Percentiles rank a stretch among this genome's conserved stretches.
Conservation (phyloP, 2,329 filamentous ascomycete genomes). For the Sporothrix brunneoviolacea region DNA sequence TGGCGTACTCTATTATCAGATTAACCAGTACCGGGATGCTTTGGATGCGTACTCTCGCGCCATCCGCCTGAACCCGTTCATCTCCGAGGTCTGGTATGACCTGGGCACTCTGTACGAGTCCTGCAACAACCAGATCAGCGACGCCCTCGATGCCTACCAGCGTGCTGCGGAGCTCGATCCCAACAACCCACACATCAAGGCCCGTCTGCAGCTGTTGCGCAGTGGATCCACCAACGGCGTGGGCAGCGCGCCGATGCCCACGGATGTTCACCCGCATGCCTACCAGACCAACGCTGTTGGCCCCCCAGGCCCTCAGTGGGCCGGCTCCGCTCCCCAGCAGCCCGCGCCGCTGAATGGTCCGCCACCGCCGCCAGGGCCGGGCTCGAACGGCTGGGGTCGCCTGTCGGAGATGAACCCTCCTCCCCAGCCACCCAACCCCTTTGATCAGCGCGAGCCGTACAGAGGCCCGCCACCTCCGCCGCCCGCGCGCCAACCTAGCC, state of each 20-base stretch:
- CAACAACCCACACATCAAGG: slow-evolving; percentile 90
- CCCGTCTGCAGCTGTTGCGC: slow-evolving; percentile 80
- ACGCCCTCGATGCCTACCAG: slow-evolving; percentile 92
- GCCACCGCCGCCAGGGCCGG: slow-evolving; percentile 51
- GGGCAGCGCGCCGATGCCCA: slow-evolving; percentile 75
- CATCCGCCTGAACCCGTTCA: slow-evolving; percentile 94
- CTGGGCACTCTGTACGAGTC: slow-evolving; percentile 95
- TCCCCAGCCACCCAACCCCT: slow-evolving; percentile 72
- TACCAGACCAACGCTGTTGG: slow-evolving; percentile 83
- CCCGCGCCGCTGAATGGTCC: slow-evolving; percentile 39
- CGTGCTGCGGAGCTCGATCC: slow-evolving; percentile 92
- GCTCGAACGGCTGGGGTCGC: slow-evolving; percentile 53
- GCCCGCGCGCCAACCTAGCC: slow-evolving; percentile 63
- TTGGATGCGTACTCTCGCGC: slow-evolving; percentile 95
- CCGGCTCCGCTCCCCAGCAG: slow-evolving; percentile 55
- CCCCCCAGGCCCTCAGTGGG: slow-evolving; percentile 85
- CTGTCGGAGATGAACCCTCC: slow-evolving; percentile 73
- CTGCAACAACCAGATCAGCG: slow-evolving; percentile 96
- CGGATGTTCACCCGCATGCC: slow-evolving; percentile 91
- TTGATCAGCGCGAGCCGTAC: slow-evolving; percentile 68
- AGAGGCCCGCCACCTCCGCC: slow-evolving; percentile 53
- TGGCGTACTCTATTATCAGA: slow-evolving; percentile 97
- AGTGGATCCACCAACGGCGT: slow-evolving; percentile 69
- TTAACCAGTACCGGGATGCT: slow-evolving; percentile 98
- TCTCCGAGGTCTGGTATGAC: slow-evolving; percentile 99